These are phyloP conservation scores for Gossypium herbaceum DNA, from an alignment of 345 rosid genomes.

Conservation along the genomic window DNA sequence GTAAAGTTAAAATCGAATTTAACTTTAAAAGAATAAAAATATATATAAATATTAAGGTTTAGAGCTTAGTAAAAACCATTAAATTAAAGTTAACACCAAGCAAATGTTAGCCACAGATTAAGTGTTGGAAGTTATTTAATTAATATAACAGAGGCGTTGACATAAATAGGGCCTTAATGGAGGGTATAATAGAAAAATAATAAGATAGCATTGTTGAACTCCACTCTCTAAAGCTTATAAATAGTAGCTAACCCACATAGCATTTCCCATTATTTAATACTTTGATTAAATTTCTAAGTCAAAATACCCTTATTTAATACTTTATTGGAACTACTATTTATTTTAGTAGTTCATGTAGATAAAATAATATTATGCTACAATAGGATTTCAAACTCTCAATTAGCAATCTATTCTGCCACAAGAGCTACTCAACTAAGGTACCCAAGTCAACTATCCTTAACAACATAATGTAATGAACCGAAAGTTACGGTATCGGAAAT, in stretches of 20 bases:
- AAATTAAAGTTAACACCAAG: background rate
- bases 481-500: too few species aligned
- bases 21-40: too few species aligned
- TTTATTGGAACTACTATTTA: too few species aligned
- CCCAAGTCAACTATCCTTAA: too few species aligned
- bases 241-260: background rate
- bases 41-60: too few species aligned
- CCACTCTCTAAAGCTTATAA: conserved; percentile 12
- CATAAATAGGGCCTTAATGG: conserved; percentile 27
- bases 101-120: background rate
- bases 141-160: conserved; percentile 7
- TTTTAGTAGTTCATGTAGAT: too few species aligned
- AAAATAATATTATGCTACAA: too few species aligned
- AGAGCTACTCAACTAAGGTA: too few species aligned
- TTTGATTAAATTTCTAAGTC: background rate
- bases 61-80: background rate
- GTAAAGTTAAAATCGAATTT: too few species aligned
- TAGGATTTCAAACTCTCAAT: too few species aligned
- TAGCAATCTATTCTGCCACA: too few species aligned
- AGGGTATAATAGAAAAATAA: conserved; percentile 10
- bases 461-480: too few species aligned
- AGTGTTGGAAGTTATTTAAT: conserved; percentile 3
- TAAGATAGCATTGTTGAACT: background rate
- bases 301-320: background rate
- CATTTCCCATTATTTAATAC: background rate